phyloP scores from a whole-genome alignment of 371 early-diverging fungal species.

The Phascolomyces articulosus region DNA sequence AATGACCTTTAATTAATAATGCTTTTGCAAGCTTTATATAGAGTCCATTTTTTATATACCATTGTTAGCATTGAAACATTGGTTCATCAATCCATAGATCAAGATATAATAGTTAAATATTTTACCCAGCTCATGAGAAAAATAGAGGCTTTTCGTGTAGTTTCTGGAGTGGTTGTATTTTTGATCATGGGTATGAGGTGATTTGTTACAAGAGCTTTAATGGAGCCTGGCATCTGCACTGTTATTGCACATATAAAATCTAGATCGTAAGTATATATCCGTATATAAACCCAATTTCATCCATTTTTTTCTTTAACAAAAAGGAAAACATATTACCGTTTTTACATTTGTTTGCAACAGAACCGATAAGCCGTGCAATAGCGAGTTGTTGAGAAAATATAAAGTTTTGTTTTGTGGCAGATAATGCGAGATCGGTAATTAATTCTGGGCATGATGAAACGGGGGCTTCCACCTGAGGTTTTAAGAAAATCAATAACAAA shows the following conservation, averaged over 20 bases:
- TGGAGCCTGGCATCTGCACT: constrained; percentile 33
- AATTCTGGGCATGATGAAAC: constrained; percentile 35
- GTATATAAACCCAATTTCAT: no score
- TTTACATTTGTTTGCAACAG: constrained; percentile 63
- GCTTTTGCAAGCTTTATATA: constrained; percentile 11
- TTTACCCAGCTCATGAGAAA: constrained; percentile 3
- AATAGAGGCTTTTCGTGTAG: constrained; percentile 23
- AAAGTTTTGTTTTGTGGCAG: neutral
- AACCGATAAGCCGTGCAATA: constrained; percentile 53
- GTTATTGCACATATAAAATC: no score
- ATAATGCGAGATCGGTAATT: constrained; percentile 29
- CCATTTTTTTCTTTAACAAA: no score
- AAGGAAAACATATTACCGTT: constrained; percentile 35
- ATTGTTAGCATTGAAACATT: no score
- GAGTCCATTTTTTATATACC: constrained; percentile 10
- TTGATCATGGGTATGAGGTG: neutral
- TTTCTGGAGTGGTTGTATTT: neutral
- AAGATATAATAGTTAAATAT: no score
- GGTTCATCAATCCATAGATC: no score
- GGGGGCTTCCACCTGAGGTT: neutral
- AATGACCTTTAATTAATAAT: constrained; percentile 20
- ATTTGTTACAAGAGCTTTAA: constrained; percentile 20
- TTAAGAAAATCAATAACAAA: no score
- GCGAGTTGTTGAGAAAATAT: constrained; percentile 35
- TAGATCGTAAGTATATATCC: no score